Evolutionary conservation across 139 green algal genomes (phyloP).

Genomic region (Pseudopediastrum boryanum): DNA sequence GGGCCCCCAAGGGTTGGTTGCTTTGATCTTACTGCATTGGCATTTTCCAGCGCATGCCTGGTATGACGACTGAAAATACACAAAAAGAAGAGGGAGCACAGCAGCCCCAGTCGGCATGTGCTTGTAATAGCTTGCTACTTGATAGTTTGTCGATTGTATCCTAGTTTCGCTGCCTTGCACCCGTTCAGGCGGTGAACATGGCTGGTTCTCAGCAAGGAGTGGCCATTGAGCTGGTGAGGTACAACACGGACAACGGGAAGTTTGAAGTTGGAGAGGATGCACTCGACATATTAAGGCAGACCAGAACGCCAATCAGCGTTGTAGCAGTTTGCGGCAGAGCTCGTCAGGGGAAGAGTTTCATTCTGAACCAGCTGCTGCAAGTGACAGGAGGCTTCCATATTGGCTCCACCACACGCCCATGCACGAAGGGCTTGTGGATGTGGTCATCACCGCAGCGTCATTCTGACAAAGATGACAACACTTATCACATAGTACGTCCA

Average conservation of each 20-base stretch:
- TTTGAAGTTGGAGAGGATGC: constrained; percentile 19
- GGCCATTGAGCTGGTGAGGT: constrained; percentile 30
- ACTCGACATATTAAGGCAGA: constrained; percentile 10
- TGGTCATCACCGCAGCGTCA: constrained; percentile 77
- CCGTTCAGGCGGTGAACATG: too few relatives aligned
- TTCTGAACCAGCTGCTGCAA: constrained; percentile 42
- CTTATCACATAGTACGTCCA: constrained; percentile 37
- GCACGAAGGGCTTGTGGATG: constrained; percentile 98
- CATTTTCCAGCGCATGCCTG: too few relatives aligned
- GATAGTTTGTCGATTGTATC: too few relatives aligned
- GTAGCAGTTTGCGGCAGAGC: constrained; percentile 35
- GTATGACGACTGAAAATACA: too few relatives aligned
- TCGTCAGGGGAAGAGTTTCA: constrained; percentile 38
- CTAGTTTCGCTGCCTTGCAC: too few relatives aligned
- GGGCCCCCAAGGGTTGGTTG: too few relatives aligned
- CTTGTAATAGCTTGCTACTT: too few relatives aligned
- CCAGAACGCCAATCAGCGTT: constrained; percentile 10
- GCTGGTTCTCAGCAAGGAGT: constrained; percentile 9
- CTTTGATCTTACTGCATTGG: too few relatives aligned
- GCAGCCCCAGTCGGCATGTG: too few relatives aligned
- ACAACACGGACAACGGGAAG: constrained; percentile 19
- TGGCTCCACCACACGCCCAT: constrained; percentile 71
- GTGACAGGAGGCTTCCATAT: constrained; percentile 38
- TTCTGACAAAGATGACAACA: constrained; percentile 39
- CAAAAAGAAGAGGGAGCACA: too few relatives aligned